phyloP scores from a whole-genome alignment of 75 land plant genomes.

The Gnetum montanum region DNA sequence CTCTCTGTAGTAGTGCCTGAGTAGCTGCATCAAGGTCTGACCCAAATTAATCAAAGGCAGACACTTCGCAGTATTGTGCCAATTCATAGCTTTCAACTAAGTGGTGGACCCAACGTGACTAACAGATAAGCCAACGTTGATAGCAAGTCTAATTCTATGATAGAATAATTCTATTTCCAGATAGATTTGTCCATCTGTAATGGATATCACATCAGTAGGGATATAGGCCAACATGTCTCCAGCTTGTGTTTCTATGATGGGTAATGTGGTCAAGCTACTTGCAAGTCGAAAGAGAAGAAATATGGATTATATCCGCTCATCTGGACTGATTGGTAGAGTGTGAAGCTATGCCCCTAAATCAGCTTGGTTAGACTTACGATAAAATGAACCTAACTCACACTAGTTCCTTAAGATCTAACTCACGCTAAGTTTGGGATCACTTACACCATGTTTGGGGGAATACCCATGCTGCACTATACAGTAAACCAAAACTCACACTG shows the following conservation, averaged over 20 bases:
- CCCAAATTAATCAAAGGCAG: constrained; percentile 1
- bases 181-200: constrained; percentile 11
- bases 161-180: neutral
- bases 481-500: too few relatives aligned
- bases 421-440: too few relatives aligned
- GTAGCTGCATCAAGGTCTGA: constrained; percentile 1
- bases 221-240: constrained; percentile 17
- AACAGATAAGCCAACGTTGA: constrained; percentile 8
- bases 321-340: too few relatives aligned
- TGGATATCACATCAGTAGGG: constrained; percentile 15
- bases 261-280: constrained; percentile 1
- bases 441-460: too few relatives aligned
- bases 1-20: neutral
- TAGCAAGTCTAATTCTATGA: constrained; percentile 1
- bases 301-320: too few relatives aligned
- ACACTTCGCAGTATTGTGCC: constrained; percentile 6
- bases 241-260: constrained; percentile 11
- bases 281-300: too few relatives aligned
- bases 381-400: too few relatives aligned
- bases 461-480: too few relatives aligned
- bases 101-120: neutral
- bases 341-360: too few relatives aligned
- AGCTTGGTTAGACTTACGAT: too few relatives aligned
- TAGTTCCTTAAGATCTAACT: too few relatives aligned
- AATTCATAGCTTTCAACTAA: neutral